Conservation (phyloP, 2,329 filamentous ascomycete species). For the Curvularia spicifera region DNA sequence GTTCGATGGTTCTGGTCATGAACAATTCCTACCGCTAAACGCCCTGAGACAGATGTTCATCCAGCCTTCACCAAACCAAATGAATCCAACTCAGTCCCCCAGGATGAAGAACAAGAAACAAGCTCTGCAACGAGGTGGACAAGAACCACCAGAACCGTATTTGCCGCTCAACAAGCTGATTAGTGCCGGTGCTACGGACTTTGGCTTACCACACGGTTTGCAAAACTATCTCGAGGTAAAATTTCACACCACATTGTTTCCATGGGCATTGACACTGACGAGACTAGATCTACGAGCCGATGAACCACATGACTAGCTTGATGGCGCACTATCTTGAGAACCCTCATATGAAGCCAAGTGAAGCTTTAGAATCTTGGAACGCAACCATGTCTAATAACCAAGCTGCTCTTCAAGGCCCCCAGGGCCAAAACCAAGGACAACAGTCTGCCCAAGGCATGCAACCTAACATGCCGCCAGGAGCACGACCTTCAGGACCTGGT, state of each 20-base stretch:
- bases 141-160: constrained; percentile 47
- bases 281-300: constrained; percentile 66
- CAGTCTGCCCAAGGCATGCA: constrained; percentile 38
- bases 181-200: constrained; percentile 55
- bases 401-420: constrained; percentile 17
- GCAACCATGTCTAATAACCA: constrained; percentile 50
- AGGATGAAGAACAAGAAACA: constrained; percentile 60
- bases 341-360: constrained; percentile 58
- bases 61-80: constrained; percentile 54
- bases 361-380: constrained; percentile 63
- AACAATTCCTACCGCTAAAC: constrained; percentile 81
- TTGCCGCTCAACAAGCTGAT: constrained; percentile 56
- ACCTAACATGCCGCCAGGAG: constrained; percentile 42
- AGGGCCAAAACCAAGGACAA: constrained; percentile 25
- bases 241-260: constrained; percentile 13
- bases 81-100: constrained; percentile 63
- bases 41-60: constrained; percentile 57
- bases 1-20: constrained; percentile 76
- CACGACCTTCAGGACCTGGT: constrained; percentile 41
- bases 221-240: constrained; percentile 68
- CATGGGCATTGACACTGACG: constrained; percentile 31
- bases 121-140: constrained; percentile 41
- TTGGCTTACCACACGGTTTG: constrained; percentile 63
- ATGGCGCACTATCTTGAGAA: constrained; percentile 64
- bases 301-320: constrained; percentile 67